A percentile compares a stretch with the other conserved stretches of the same genome.
Evolutionary conservation across 495 filamentous ascomycete genomes (phyloP).

Genomic region (Chaetomium cochliodes): DNA sequence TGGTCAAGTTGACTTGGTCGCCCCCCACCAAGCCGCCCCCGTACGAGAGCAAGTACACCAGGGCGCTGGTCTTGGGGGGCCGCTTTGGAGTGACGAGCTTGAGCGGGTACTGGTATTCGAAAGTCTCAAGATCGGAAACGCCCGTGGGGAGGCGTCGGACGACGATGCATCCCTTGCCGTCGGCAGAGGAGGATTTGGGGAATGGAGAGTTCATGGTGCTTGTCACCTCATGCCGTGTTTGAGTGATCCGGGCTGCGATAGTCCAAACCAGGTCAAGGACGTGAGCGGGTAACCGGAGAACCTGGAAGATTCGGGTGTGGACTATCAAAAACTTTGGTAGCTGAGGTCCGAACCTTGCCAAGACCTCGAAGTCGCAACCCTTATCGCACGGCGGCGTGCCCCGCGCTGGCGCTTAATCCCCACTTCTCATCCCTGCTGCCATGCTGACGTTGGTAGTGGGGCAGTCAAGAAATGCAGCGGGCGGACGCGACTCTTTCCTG

Average conservation of each 20-base stretch:
- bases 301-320: not conserved
- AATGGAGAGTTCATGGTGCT: conserved; percentile 58
- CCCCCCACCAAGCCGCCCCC: conserved; percentile 89
- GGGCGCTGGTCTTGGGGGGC: conserved; percentile 55
- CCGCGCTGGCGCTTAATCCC: conserved; percentile 10
- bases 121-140: conserved; percentile 66
- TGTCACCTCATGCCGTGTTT: conserved; percentile 24
- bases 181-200: conserved; percentile 63
- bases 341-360: not conserved
- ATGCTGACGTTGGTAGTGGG: conserved; percentile 2
- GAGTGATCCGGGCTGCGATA: not conserved
- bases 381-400: conserved; percentile 16
- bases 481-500: conserved; percentile 12
- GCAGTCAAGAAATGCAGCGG: conserved; percentile 21
- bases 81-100: conserved; percentile 77
- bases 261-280: not conserved
- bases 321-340: not conserved
- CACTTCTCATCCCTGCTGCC: conserved; percentile 9
- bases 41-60: conserved; percentile 86
- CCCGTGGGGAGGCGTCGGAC: conserved; percentile 69
- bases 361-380: not conserved
- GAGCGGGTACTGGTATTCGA: conserved; percentile 89
- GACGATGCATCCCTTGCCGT: conserved; percentile 76
- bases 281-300: not conserved
- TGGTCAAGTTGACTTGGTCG: conserved; percentile 70